Evolutionary conservation across 1,139 yeast species (phyloP), one percentile per base, ranked within the genome.

Genomic region (Nematodospora anomalae): DNA sequence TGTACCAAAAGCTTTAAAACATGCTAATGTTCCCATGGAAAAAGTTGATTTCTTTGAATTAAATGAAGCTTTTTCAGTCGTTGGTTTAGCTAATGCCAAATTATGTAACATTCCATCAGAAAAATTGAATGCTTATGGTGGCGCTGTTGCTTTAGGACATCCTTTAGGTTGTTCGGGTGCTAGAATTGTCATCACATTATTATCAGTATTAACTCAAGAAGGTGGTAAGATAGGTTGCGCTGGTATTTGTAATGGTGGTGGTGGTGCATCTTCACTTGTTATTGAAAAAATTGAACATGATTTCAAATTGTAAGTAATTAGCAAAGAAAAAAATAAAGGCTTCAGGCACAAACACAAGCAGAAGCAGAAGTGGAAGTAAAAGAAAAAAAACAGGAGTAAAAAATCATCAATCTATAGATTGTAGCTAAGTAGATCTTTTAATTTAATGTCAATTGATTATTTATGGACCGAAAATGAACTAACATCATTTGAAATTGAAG

Each of bases 131-230:
- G 95, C 83, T 40, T 90, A 90, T 63, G 98, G 98, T 64, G 98
- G 97, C 64, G 97, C 97, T 28, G 97, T 92, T 45, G 97, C 97
- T 33, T 62, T 92, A 51, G 97, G 97, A 35, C 97, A 92, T 63
- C 97, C 98, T 55, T 77, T 92, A 56, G 98, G 97, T 43, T 87
- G 96, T 70, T 85, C 96, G 14, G 98, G 98, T 63, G 97, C 97
- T 30, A 83, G 98, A 73, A 79, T 92, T 55, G 77, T 90, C 42
- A 88, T 86, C 50, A 92, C 97, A 32, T 75, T 92, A 63, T 62
- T 81, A 44, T 76, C 84, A 40, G 83, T 89, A 10, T 76, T 92
- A 58, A 52, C 67, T 29, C 96, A 89, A 68, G 92, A 83, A 65
- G 75, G 74, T 43, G 97, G 97, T 57, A 88, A 83, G 71, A 66